Evolutionary conservation across 164 flowering plant genomes (phyloP).

Genomic region (Euptelea pleiosperma): DNA sequence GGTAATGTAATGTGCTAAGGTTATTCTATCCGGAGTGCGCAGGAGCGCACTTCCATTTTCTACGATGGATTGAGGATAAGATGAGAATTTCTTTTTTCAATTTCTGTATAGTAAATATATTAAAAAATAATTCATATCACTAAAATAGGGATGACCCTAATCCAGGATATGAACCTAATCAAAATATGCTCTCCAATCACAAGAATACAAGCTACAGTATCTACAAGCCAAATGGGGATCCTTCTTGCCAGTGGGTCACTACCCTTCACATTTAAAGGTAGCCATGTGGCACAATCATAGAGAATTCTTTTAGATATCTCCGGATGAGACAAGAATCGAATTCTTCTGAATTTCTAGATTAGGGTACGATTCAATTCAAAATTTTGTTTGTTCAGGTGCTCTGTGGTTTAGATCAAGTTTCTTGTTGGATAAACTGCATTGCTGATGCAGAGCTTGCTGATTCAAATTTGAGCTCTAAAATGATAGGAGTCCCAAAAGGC

Average conservation of each 20-base stretch:
- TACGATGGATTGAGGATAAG: neutral
- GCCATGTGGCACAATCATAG: neutral
- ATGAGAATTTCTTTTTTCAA: neutral
- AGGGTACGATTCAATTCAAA: too few species aligned
- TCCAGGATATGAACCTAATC: neutral
- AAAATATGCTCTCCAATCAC: neutral
- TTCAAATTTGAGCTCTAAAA: neutral
- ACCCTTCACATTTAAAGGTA: neutral
- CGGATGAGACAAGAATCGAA: neutral
- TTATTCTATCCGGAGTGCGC: too few species aligned
- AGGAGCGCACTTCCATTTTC: too few species aligned
- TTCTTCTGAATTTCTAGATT: neutral
- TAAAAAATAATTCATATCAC: neutral
- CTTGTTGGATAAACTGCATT: neutral
- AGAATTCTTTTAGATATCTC: neutral
- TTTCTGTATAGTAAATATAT: neutral
- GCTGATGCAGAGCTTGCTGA: neutral
- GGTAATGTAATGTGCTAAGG: too few species aligned
- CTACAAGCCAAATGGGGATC: neutral
- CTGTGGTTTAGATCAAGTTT: neutral
- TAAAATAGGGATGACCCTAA: neutral
- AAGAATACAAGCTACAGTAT: neutral
- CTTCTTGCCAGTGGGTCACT: neutral
- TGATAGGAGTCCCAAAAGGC: neutral
- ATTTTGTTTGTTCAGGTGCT: too few species aligned